Evolutionary conservation across 1,284 basidiomycete species (phyloP), one percentile per base, ranked within the genome.

Genomic region (Bjerkandera adusta): DNA sequence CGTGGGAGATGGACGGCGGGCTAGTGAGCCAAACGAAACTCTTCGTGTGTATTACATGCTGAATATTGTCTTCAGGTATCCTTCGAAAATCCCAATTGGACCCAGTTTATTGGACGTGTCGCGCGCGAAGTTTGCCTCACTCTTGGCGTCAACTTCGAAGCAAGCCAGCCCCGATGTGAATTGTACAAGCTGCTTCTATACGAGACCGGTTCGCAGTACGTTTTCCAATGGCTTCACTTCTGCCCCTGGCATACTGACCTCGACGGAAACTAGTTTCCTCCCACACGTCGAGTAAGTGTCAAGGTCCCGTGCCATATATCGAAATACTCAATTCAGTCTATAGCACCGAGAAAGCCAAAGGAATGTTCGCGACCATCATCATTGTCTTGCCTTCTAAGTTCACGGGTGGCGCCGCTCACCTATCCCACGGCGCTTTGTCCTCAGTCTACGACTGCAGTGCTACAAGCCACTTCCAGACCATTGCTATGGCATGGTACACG

Each of bases 401-500:
- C 50, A 65, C 64, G 5, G 73, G 74, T 4, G 75, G 73, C 1
- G 54, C 68, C 42, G 63, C 70, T 5, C 63, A 69, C 43, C 48
- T 75, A 3, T 65, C 67, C 0, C 72, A 75, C 53, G 59, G 58
- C 1, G 48, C 49, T 10, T 47, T 51, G 10, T 59, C 55, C 15
- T 53, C 61, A 40, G 53, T 59, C 6, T 59, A 70, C 49, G 67
- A 74, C 53, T 57, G 65, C 24, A 54, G 67, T 3, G 18, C 49
- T 8, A 46, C 53, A 21, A 66, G 65, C 20, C 44, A 59, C 2
- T 48, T 58, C 6, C 54, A 57, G 5, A 72, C 70, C 0, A 58
- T 65, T 3, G 60, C 73, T 7, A 55, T 75, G 12, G 64, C 72
- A 3, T 76, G 74, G 72, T 77, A 75, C 53, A 72, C 69, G 7